Conservation (phyloP, 2,329 filamentous ascomycete species). For the Chaetoscypha palmicola region DNA sequence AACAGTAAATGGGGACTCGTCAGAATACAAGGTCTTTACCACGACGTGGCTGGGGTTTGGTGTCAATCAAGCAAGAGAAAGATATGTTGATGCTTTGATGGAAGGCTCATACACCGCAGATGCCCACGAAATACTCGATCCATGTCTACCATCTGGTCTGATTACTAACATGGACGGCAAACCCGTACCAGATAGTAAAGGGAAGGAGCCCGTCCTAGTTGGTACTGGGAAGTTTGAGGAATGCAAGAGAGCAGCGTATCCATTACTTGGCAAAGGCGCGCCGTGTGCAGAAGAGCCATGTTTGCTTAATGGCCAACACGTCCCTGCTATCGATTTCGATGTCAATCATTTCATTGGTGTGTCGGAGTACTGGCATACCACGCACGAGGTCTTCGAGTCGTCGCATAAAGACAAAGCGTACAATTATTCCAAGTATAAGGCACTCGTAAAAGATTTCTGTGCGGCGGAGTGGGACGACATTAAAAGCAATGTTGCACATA, state of each 20-base stretch:
- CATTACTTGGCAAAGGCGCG: constrained; percentile 81
- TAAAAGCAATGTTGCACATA: constrained; percentile 51
- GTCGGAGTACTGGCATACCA: constrained; percentile 98
- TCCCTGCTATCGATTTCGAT: constrained; percentile 92
- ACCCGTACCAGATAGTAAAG: constrained; percentile 33
- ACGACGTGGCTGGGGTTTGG: constrained; percentile 97
- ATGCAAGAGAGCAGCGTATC: constrained; percentile 75
- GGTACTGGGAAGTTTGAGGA: constrained; percentile 85
- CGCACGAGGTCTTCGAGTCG: constrained; percentile 83
- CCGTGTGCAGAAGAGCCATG: constrained; percentile 79
- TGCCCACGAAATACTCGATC: constrained; percentile 73
- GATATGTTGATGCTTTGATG: constrained; percentile 74
- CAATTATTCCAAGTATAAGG: constrained; percentile 83
- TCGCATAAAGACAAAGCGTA: constrained; percentile 72
- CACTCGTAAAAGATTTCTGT: constrained; percentile 79
- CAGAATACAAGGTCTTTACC: constrained; percentile 87
- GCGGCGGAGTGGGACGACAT: constrained; percentile 76
- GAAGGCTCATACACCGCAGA: too few relatives aligned
- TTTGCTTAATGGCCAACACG: constrained; percentile 82
- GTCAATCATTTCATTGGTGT: constrained; percentile 97
- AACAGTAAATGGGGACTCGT: constrained; percentile 66
- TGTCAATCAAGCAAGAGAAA: constrained; percentile 82
- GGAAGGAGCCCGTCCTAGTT: constrained; percentile 49
- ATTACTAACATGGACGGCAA: constrained; percentile 67
- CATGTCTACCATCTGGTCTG: constrained; percentile 77